Percentiles rank a stretch among this genome's conserved stretches.
These are phyloP conservation scores for Hypsizygus ulmarius DNA, from an alignment of 1,284 basidiomycete species.

Conservation along the genomic window DNA sequence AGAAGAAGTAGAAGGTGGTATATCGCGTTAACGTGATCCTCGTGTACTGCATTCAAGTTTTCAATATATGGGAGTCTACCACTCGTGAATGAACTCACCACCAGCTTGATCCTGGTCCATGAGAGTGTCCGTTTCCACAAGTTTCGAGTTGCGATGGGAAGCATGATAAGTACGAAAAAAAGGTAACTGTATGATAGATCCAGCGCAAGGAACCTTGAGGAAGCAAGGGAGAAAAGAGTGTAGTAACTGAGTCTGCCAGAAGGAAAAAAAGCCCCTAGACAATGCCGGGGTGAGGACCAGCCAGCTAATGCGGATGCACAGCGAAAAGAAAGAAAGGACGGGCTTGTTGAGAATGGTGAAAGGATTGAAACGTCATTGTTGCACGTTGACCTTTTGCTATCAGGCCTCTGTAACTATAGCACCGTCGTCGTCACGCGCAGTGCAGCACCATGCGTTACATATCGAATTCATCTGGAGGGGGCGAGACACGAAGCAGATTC, in stretches of 20 bases:
- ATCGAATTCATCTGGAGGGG: too few relatives aligned
- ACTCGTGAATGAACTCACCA: conserved; percentile 22
- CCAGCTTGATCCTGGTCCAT: conserved; percentile 25
- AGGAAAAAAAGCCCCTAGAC: conserved; percentile 1
- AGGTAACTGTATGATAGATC: conserved; percentile 11
- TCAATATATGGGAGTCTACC: background rate
- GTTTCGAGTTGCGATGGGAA: conserved; percentile 11
- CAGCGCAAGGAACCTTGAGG: conserved; percentile 12
- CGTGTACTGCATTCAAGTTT: conserved; percentile 35
- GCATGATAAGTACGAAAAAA: conserved; percentile 12
- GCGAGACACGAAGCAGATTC: too few relatives aligned
- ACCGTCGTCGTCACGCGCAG: background rate
- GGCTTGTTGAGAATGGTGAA: conserved; percentile 1
- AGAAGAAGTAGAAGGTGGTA: conserved; percentile 42
- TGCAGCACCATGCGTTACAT: too few relatives aligned
- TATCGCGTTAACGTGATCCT: conserved; percentile 42
- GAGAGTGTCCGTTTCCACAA: conserved; percentile 21
- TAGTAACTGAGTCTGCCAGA: conserved; percentile 1
- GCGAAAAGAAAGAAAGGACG: conserved; percentile 6
- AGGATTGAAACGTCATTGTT: background rate
- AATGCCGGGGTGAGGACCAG: conserved; percentile 12
- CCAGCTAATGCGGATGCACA: conserved; percentile 14
- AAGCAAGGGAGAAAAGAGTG: conserved; percentile 10
- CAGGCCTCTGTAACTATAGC: conserved; percentile 8
- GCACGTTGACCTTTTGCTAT: background rate